Conservation (phyloP, 805 yeast genomes). For the Cyberlindnera meyerae region DNA sequence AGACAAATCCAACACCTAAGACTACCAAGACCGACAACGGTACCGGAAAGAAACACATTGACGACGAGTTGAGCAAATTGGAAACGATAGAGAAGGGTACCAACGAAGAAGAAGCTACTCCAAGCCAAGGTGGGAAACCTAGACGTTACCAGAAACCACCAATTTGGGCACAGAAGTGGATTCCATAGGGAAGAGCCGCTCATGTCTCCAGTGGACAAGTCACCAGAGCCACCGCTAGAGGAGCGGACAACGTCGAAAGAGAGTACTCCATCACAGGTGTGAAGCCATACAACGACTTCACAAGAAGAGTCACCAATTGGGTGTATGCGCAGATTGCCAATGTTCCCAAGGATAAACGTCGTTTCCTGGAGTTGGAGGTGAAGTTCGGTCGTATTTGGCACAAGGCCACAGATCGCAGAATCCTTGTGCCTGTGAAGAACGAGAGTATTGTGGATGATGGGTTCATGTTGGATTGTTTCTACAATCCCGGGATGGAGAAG, state of each 20-base stretch:
- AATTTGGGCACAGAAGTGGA: slow-evolving; percentile 79
- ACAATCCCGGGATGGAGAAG: slow-evolving; percentile 63
- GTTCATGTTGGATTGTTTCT: slow-evolving; percentile 51
- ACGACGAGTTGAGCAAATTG: slow-evolving; percentile 8
- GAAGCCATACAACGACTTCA: slow-evolving; percentile 74
- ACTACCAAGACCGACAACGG: slow-evolving; percentile 10
- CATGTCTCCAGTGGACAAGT: background rate
- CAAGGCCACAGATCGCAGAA: slow-evolving; percentile 54
- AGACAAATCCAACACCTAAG: slow-evolving; percentile 16
- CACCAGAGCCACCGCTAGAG: background rate
- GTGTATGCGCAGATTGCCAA: slow-evolving; percentile 74
- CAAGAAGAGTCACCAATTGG: slow-evolving; percentile 84
- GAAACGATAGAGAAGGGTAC: slow-evolving; percentile 22
- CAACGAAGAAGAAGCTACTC: background rate
- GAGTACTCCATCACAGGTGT: slow-evolving; percentile 56
- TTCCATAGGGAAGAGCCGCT: slow-evolving; percentile 31
- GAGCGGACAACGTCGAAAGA: background rate
- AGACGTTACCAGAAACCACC: slow-evolving; percentile 62
- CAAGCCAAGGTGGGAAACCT: slow-evolving; percentile 39
- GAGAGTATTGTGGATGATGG: slow-evolving; percentile 51
- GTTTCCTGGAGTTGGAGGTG: slow-evolving; percentile 66
- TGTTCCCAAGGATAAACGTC: slow-evolving; percentile 46
- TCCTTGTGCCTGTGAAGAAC: slow-evolving; percentile 61
- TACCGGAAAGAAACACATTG: slow-evolving; percentile 2
- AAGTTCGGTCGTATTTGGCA: slow-evolving; percentile 71